phyloP scores from a whole-genome alignment of 2,329 filamentous ascomycete species.

The Phaeosphaeria sp. region DNA sequence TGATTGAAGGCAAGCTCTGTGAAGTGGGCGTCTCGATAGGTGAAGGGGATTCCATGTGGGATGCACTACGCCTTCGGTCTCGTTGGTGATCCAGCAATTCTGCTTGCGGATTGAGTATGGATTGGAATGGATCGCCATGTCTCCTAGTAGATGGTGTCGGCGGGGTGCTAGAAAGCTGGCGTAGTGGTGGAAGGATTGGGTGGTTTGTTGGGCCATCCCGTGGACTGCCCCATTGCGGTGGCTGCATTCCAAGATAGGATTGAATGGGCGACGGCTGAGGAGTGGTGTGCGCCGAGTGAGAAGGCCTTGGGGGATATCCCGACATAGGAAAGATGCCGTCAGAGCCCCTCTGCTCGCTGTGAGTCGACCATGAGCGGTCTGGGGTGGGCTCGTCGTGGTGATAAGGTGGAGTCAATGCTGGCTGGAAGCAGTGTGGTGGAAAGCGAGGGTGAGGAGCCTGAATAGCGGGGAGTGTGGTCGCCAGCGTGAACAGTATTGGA shows the following conservation, averaged over 20 bases:
- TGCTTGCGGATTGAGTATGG: conserved; percentile 54
- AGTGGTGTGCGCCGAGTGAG: conserved; percentile 33
- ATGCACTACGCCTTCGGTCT: conserved; percentile 49
- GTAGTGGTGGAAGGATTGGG: conserved; percentile 40
- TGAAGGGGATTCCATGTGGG: conserved; percentile 53
- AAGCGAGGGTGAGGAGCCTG: conserved; percentile 43
- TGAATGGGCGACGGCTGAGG: conserved; percentile 38
- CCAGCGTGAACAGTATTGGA: conserved; percentile 40
- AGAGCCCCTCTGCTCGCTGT: conserved; percentile 38
- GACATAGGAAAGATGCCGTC: conserved; percentile 41
- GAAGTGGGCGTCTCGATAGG: conserved; percentile 46
- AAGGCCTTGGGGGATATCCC: conserved; percentile 25
- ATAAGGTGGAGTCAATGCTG: conserved; percentile 42
- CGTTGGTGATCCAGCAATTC: conserved; percentile 42
- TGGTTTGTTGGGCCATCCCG: conserved; percentile 22
- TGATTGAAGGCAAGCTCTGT: conserved; percentile 42
- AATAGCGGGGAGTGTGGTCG: conserved; percentile 46
- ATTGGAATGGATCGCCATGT: conserved; percentile 47
- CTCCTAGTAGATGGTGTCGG: conserved; percentile 40
- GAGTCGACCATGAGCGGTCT: conserved; percentile 45
- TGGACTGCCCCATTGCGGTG: conserved; percentile 27
- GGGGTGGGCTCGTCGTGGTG: conserved; percentile 39
- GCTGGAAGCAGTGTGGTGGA: conserved; percentile 30
- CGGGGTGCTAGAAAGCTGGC: conserved; percentile 44
- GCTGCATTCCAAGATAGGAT: conserved; percentile 32